A percentile compares a stretch with the other conserved stretches of the same genome.
phyloP scores from a whole-genome alignment of 805 yeast species.

The Pichia ethanolica region DNA sequence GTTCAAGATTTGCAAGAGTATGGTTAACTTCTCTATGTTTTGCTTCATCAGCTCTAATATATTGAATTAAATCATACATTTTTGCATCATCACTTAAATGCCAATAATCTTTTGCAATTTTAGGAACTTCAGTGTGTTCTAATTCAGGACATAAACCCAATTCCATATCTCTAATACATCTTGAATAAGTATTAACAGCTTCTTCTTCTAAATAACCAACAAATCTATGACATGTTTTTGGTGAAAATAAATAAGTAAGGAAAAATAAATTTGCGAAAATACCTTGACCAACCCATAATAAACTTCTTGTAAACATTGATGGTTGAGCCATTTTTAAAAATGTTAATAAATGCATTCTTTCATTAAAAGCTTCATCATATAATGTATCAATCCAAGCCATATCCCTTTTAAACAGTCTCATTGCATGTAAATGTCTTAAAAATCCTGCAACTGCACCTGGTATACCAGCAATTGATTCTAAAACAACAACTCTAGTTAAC shows the following conservation, averaged over 20 bases:
- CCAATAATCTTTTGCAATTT: slow-evolving; percentile 61
- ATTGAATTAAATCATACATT: slow-evolving; percentile 51
- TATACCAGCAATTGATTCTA: slow-evolving; percentile 72
- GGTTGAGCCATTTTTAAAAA: slow-evolving; percentile 62
- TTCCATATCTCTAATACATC: slow-evolving; percentile 48
- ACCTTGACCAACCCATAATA: slow-evolving; percentile 61
- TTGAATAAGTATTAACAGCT: slow-evolving; percentile 62
- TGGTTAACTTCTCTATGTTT: slow-evolving; percentile 77
- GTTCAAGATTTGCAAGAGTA: slow-evolving; percentile 55
- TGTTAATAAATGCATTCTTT: slow-evolving; percentile 67
- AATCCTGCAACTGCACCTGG: slow-evolving; percentile 76
- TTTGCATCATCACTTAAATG: slow-evolving; percentile 43
- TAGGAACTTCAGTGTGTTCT: slow-evolving; percentile 39
- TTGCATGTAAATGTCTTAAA: slow-evolving; percentile 57
- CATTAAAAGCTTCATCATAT: slow-evolving; percentile 70
- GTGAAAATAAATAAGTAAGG: slow-evolving; percentile 47
- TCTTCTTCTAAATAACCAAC: slow-evolving; percentile 77
- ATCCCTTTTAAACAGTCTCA: slow-evolving; percentile 56
- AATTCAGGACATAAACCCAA: slow-evolving; percentile 43
- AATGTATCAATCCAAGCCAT: slow-evolving; percentile 71
- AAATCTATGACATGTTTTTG: slow-evolving; percentile 63
- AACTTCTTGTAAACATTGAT: slow-evolving; percentile 43
- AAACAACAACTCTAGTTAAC: slow-evolving; percentile 54
- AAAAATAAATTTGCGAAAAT: slow-evolving; percentile 63
- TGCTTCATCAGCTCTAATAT: slow-evolving; percentile 70